phyloP scores from a whole-genome alignment of 139 green algal genomes.

The Chlorella sp. region DNA sequence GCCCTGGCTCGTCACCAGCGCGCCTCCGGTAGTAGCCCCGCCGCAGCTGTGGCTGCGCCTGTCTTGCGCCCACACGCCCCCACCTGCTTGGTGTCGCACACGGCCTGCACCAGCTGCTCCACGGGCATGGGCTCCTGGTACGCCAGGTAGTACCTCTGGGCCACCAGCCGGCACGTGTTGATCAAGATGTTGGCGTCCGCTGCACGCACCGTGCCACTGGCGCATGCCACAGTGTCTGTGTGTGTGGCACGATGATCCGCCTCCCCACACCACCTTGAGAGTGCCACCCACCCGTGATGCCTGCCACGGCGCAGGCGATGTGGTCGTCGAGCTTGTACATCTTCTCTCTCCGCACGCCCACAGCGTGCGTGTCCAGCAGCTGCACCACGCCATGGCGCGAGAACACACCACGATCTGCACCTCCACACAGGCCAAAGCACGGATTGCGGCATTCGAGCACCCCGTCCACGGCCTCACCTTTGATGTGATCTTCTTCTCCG shows the following conservation, averaged over 20 bases:
- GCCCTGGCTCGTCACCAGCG: no score
- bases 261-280: no score
- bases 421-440: no score
- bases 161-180: slow-evolving; percentile 79
- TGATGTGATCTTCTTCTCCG: slow-evolving; percentile 97
- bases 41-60: background rate
- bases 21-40: no score
- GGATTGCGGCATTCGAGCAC: no score
- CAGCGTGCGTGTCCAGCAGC: slow-evolving; percentile 84
- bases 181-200: slow-evolving; percentile 98
- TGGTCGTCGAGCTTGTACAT: slow-evolving; percentile 99
- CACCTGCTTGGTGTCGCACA: slow-evolving; percentile 97
- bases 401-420: no score
- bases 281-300: slow-evolving; percentile 77
- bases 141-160: slow-evolving; percentile 81
- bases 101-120: slow-evolving; percentile 88
- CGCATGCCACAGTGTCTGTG: no score
- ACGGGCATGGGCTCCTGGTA: slow-evolving; percentile 97
- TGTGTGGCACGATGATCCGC: no score
- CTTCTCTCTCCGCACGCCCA: slow-evolving; percentile 91
- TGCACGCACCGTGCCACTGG: slow-evolving; percentile 20
- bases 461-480: slow-evolving; percentile 70
- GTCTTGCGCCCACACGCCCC: background rate
- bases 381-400: no score
- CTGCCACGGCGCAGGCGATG: slow-evolving; percentile 89